Evolutionary conservation across 2,329 filamentous ascomycete species (phyloP).

Genomic region (Penicillium italicum): DNA sequence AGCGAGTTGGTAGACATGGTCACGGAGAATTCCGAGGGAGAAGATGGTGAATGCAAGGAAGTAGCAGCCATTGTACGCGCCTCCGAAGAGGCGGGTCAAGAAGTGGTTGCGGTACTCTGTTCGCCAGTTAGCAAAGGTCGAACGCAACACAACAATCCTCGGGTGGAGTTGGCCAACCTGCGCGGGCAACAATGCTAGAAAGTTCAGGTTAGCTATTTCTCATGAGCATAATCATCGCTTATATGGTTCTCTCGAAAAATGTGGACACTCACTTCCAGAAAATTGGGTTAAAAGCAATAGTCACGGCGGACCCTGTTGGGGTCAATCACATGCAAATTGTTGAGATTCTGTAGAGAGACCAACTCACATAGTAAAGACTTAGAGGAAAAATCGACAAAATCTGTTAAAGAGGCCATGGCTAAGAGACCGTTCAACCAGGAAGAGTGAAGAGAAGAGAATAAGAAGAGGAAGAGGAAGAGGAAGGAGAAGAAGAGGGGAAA

Average conservation of each 20-base stretch:
- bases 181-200: constrained; percentile 72
- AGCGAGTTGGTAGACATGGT: constrained; percentile 81
- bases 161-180: constrained; percentile 54
- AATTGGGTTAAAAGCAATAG: constrained; percentile 94
- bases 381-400: constrained; percentile 62
- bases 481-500: constrained; percentile 10
- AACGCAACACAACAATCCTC: constrained; percentile 5
- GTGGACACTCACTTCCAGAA: constrained; percentile 86
- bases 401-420: constrained; percentile 35
- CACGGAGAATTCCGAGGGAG: constrained; percentile 81
- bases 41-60: constrained; percentile 86
- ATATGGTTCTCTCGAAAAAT: neutral
- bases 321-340: constrained; percentile 31
- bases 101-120: constrained; percentile 87
- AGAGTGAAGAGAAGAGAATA: constrained; percentile 3
- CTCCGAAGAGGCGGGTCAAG: constrained; percentile 83
- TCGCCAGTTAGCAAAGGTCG: constrained; percentile 12
- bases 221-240: neutral
- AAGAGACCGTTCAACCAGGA: neutral
- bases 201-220: constrained; percentile 13
- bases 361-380: constrained; percentile 62
- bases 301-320: constrained; percentile 66
- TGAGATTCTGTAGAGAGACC: constrained; percentile 11
- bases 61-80: constrained; percentile 79
- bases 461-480: constrained; percentile 5